phyloP scores from a whole-genome alignment of 352 stramenopile species.

The Globisporangium irregulare region DNA sequence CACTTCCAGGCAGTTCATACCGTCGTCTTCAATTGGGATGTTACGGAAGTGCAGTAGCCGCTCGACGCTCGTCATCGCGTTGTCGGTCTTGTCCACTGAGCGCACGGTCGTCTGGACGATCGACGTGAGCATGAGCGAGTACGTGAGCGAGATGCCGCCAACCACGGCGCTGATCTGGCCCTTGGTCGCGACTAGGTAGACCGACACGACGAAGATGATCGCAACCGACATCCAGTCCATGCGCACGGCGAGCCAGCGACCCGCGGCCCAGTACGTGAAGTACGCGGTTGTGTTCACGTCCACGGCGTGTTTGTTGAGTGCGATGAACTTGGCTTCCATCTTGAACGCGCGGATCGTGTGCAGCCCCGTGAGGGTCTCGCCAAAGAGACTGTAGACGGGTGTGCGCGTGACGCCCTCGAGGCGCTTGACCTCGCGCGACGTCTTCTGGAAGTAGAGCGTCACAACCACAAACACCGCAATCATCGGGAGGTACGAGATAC shows the following conservation, averaged over 20 bases:
- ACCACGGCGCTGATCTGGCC: conserved; percentile 27
- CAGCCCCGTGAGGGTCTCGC: conserved; percentile 89
- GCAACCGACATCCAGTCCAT: conserved; percentile 78
- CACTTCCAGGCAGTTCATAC: not conserved
- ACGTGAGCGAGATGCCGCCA: conserved; percentile 24
- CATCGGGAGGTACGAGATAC: conserved; percentile 35
- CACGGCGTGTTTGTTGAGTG: conserved; percentile 38
- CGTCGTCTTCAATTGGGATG: conserved; percentile 17
- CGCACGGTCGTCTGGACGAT: conserved; percentile 2
- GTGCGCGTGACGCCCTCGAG: conserved; percentile 87
- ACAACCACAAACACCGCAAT: conserved; percentile 49
- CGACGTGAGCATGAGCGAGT: conserved; percentile 43
- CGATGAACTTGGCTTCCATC: conserved; percentile 29
- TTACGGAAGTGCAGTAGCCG: conserved; percentile 31
- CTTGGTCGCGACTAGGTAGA: conserved; percentile 79
- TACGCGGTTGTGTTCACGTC: conserved; percentile 45
- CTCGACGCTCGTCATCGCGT: conserved; percentile 42
- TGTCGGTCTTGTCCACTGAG: conserved; percentile 19
- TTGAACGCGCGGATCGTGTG: conserved; percentile 84
- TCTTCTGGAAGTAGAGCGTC: conserved; percentile 86
- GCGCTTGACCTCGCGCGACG: conserved; percentile 85
- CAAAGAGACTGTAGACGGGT: conserved; percentile 91
- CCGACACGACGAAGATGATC: conserved; percentile 85
- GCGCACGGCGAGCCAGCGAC: conserved; percentile 93
- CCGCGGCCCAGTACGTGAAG: conserved; percentile 45